phyloP scores from a whole-genome alignment of 2,329 filamentous ascomycete genomes.

The Dryadomyces sulphureus region DNA sequence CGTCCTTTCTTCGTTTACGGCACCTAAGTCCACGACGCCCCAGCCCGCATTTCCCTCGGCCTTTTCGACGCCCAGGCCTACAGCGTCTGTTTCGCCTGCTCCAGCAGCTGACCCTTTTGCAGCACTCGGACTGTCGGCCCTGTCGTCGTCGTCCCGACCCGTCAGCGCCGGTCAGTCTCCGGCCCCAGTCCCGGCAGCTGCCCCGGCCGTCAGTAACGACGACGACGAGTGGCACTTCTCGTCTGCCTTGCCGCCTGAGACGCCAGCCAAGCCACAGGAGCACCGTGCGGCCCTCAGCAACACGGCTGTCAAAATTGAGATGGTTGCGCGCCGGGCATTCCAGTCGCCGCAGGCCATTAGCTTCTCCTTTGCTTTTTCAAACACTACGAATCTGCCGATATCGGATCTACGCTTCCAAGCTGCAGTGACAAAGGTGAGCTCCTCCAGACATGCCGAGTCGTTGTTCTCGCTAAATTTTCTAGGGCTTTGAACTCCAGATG shows the following conservation, averaged over 20 bases:
- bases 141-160: constrained; percentile 18
- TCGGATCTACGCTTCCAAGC: constrained; percentile 78
- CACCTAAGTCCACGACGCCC: constrained; percentile 33
- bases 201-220: constrained; percentile 28
- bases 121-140: constrained; percentile 27
- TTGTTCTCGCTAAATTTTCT: too few relatives aligned
- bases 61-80: constrained; percentile 26
- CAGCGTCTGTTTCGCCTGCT: constrained; percentile 17
- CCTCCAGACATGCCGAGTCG: too few relatives aligned
- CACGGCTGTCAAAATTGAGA: constrained; percentile 55
- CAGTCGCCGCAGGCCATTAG: constrained; percentile 43
- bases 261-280: constrained; percentile 33
- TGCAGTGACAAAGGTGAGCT: constrained; percentile 74
- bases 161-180: constrained; percentile 1
- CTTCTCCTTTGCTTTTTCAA: constrained; percentile 71
- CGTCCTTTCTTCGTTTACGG: constrained; percentile 33
- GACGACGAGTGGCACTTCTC: constrained; percentile 95
- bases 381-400: constrained; percentile 56
- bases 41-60: constrained; percentile 32
- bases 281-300: constrained; percentile 55
- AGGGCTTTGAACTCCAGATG: constrained; percentile 71
- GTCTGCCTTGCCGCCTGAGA: constrained; percentile 59
- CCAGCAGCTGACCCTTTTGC: constrained; percentile 36
- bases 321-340: constrained; percentile 49
- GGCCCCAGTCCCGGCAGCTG: constrained; percentile 11